Evolutionary conservation across 192 early-diverging fungal genomes (phyloP), one percentile per base, ranked within the genome.

Genomic region (Glomus cerebriforme): DNA sequence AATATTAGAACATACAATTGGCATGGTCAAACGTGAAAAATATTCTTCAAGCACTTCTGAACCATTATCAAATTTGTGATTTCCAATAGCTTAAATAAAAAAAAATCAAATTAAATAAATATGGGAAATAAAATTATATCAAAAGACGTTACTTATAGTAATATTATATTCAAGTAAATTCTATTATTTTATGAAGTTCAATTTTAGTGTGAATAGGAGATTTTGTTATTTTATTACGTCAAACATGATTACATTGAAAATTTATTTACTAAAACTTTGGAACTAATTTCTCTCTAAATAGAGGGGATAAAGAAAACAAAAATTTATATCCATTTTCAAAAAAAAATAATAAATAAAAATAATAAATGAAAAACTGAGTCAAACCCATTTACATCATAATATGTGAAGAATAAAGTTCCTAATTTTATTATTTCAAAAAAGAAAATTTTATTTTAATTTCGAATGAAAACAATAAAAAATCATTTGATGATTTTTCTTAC

Each of bases 21-120:
- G 91, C 74, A 91, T 88, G 15, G 84, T 87, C 19, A 94, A 86
- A 72, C 86, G 82, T 32, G 81, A 83, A 79, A 89, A 82, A 80
- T 89, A 91, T 1, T 64, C 73, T 31, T 81, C 87, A n/a, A 91
- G 73, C 75, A 87, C 78, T 10, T 84, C 81, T 1, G 88, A 87
- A 3, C 92, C 92, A 13, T 85, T 83, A 82, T 95, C 94, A 66
- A 92, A 93, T 82, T 95, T 92, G 80, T 95, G 94, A 80, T 93
- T 92, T 66, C 91, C 90, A 66, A 91, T 82, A 8, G 82, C 81
- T 29, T 70, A 17, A 70, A 7, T 34, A 63, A 13, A 19, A 7
- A 35, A 2, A 49, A 34, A 74, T 34, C 37, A 49, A 62, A 22
- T 58, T 29, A 26, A 13, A 47, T 76, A 76, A 54, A 72, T 32